Percentiles rank a stretch among this genome's conserved stretches.
phyloP scores from a whole-genome alignment of 495 filamentous ascomycete genomes.

The Aspergillus homomorphus region DNA sequence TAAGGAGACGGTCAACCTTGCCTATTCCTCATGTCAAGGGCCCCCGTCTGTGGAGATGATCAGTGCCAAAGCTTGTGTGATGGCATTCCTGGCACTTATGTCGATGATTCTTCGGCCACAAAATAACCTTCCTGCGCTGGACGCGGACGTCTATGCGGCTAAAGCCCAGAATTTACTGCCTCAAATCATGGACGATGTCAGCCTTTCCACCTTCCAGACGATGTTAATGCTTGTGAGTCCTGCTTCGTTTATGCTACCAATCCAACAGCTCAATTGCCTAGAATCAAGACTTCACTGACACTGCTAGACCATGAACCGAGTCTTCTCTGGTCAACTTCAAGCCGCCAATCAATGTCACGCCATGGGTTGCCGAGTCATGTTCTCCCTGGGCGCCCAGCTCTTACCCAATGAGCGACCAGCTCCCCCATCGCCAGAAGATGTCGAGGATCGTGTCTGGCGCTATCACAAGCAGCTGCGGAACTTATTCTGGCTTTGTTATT shows the following conservation, averaged over 20 bases:
- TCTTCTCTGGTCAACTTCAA: background rate
- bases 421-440: background rate
- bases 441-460: background rate
- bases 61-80: background rate
- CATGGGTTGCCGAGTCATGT: slow-evolving; percentile 1
- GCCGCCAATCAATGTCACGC: background rate
- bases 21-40: background rate
- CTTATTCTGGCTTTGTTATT: slow-evolving; percentile 41
- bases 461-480: slow-evolving; percentile 23
- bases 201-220: background rate
- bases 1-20: background rate
- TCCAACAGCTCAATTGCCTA: no score
- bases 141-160: background rate
- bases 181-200: background rate
- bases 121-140: background rate
- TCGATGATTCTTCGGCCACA: background rate
- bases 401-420: background rate
- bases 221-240: slow-evolving; percentile 3
- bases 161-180: slow-evolving; percentile 2
- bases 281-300: no score
- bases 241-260: no score
- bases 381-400: background rate
- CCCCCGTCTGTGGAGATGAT: background rate
- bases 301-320: background rate
- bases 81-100: slow-evolving; percentile 3